A percentile compares a stretch with the other conserved stretches of the same genome.
Evolutionary conservation across 768 basidiomycete species (phyloP).

Genomic region (Auriscalpium vulgare): DNA sequence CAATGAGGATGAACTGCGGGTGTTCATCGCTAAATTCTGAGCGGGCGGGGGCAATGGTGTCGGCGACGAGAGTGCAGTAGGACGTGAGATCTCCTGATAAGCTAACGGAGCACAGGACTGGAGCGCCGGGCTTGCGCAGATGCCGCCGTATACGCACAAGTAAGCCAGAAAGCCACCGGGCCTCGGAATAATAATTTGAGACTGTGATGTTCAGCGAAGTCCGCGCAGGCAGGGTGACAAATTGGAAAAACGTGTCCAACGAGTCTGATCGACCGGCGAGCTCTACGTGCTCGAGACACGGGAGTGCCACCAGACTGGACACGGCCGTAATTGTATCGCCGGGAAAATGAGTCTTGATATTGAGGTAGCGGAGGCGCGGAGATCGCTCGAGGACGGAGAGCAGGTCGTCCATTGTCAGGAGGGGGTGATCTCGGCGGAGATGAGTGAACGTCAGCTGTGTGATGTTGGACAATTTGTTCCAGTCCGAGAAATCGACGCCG

Average conservation of each 20-base stretch:
- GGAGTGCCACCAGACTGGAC: background rate
- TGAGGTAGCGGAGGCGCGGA: background rate
- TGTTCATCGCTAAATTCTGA: background rate
- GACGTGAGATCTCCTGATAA: background rate
- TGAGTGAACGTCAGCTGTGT: background rate
- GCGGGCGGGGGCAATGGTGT: background rate
- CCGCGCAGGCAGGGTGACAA: background rate
- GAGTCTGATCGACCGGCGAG: background rate
- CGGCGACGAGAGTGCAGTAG: background rate
- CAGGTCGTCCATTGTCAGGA: background rate
- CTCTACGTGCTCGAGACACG: background rate
- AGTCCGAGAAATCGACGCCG: background rate
- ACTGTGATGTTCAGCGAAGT: background rate
- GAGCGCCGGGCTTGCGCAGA: background rate
- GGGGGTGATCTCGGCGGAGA: background rate
- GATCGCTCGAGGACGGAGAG: background rate
- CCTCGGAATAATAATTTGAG: background rate
- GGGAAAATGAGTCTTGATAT: background rate
- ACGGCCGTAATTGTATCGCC: background rate
- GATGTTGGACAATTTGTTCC: background rate
- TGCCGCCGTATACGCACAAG: background rate
- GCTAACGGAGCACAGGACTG: background rate
- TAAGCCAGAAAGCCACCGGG: background rate
- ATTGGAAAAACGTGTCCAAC: background rate
- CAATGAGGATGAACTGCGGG: background rate